Evolutionary conservation across 352 stramenopile genomes (phyloP), one percentile per base, ranked within the genome.

Genomic region (Pythium plurisporium): DNA sequence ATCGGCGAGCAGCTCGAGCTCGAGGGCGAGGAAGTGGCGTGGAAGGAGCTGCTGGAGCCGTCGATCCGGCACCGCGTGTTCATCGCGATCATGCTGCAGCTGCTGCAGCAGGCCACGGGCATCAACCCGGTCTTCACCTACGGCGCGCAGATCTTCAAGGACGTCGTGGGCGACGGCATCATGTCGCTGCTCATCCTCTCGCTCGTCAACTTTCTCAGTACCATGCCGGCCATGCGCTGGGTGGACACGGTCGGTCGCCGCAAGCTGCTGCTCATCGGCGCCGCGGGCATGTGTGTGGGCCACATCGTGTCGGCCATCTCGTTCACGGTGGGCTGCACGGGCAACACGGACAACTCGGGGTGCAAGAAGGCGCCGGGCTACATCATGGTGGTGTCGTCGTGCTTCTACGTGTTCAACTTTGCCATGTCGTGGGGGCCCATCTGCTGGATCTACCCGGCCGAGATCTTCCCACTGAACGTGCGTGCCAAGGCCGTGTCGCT

Each of bases 371-470:
- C 19, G 12, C 54, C 70, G 4, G 72, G 54, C 4, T 64, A 69
- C 51, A 44, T 68, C 19, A 69, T 84, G 36, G 65, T 84, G 23
- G 41, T 70, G 25, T 44, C 58, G 15, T 63, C 57, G 15, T 55
- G 60, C 7, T 64, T 82, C 41, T 76, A 69, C 40, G 50, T 81
- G 19, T 78, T 78, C 54, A 72, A 73, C 56, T 79, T 78, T 58
- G 68, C 68, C 30, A 76, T 74, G 30, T 76, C 67, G 4, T 83
- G 72, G 75, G 73, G 73, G 6, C 70, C 71, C n/a, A 50, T 82
- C n/a, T 68, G 71, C 45, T 86, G 75, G 75, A 73, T 82, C 23
- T 80, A 82, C 44, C 72, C 75, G 3, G 53, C 71, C 17, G 75
- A 86, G 59, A 78, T 81, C 55, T 85, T 83, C 55, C 67, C 71